These are phyloP conservation scores for Mycena olivaceomarginata DNA, from an alignment of 768 basidiomycete genomes.

Conservation along the genomic window DNA sequence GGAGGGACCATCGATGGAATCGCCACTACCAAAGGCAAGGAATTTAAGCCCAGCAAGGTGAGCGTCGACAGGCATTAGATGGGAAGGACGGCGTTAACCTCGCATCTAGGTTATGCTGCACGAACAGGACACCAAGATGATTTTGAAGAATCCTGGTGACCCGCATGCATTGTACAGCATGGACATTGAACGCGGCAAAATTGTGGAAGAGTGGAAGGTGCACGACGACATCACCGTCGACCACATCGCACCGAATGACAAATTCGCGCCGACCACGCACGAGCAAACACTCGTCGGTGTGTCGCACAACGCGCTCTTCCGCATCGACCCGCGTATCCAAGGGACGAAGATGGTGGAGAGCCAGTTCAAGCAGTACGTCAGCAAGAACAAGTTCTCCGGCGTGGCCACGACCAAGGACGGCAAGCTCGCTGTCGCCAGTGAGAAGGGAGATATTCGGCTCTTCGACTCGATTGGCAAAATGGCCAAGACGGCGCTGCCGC, in stretches of 20 bases:
- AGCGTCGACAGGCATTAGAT: conserved; percentile 42
- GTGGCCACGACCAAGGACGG: conserved; percentile 92
- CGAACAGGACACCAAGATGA: conserved; percentile 97
- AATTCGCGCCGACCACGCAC: conserved; percentile 94
- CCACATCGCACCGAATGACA: conserved; percentile 94
- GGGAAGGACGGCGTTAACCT: conserved; percentile 18
- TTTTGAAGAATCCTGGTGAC: conserved; percentile 90
- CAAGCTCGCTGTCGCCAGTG: conserved; percentile 93
- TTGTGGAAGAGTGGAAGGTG: conserved; percentile 99
- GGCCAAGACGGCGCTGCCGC: conserved; percentile 97
- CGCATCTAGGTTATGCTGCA: conserved; percentile 91
- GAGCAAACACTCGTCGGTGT: conserved; percentile 96
- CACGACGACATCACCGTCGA: conserved; percentile 91
- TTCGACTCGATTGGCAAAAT: conserved; percentile 99
- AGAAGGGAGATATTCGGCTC: conserved; percentile 96
- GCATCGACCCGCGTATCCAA: conserved; percentile 95
- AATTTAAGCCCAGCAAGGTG: conserved; percentile 92
- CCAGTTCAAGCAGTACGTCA: conserved; percentile 96
- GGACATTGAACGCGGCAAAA: conserved; percentile 96
- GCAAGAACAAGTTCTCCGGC: conserved; percentile 97
- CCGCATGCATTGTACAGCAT: conserved; percentile 91
- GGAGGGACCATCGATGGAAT: conserved; percentile 92
- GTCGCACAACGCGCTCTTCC: conserved; percentile 97
- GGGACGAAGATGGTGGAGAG: conserved; percentile 96
- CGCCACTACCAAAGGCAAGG: conserved; percentile 85